Evolutionary conservation across 345 rosid species (phyloP).

Genomic region (Turnera subulata): DNA sequence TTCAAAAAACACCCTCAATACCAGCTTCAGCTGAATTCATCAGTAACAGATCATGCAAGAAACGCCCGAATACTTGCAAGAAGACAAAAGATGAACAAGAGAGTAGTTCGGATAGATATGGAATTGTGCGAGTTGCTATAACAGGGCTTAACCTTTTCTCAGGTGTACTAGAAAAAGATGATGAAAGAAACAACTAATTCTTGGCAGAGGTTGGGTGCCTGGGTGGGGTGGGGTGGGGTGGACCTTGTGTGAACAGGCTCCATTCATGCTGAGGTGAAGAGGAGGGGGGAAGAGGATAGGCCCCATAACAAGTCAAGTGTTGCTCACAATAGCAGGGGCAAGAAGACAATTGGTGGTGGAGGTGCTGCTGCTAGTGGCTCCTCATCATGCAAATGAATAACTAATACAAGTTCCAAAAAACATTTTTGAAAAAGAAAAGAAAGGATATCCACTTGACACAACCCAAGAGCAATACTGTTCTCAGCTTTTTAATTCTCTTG

Average conservation of each 20-base stretch:
- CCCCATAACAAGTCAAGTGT: constrained; percentile 26
- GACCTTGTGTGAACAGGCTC: constrained; percentile 19
- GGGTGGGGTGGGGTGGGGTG: too few relatives aligned
- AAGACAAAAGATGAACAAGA: not conserved
- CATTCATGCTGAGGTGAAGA: not conserved
- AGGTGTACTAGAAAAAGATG: constrained; percentile 13
- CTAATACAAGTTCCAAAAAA: constrained; percentile 14
- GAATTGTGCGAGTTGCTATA: not conserved
- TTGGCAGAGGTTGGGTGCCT: too few relatives aligned
- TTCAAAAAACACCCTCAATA: too few relatives aligned
- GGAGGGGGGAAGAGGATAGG: not conserved
- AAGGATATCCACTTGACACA: constrained; percentile 33
- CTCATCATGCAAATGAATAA: constrained; percentile 27
- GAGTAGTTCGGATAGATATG: not conserved
- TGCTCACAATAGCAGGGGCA: constrained; percentile 33
- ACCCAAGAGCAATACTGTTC: constrained; percentile 10
- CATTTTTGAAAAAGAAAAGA: constrained; percentile 25
- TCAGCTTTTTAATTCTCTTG: constrained; percentile 17
- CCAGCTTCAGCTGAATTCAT: too few relatives aligned
- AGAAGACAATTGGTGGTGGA: constrained; percentile 62
- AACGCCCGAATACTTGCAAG: too few relatives aligned
- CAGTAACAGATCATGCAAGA: too few relatives aligned
- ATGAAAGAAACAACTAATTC: constrained; percentile 7
- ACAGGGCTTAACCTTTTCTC: constrained; percentile 9
- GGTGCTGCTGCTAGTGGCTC: constrained; percentile 58